phyloP scores from a whole-genome alignment of 23 red algal genomes.

The Gracilaria domingensis region DNA sequence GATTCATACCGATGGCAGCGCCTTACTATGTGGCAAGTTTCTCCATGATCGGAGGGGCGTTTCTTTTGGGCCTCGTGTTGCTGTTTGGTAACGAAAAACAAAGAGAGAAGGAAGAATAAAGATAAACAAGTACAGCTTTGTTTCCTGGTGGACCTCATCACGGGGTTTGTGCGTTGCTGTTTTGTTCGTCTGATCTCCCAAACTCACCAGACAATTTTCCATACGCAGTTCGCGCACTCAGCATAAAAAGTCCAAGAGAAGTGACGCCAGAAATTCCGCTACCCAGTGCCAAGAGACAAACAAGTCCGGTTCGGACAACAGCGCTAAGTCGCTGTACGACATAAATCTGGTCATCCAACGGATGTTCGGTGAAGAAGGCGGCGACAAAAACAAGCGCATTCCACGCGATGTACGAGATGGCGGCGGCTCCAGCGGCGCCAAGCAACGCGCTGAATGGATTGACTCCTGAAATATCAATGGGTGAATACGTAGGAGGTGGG shows the following conservation, averaged over 20 bases:
- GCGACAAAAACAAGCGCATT: slow-evolving; percentile 5
- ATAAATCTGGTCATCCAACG: slow-evolving; percentile 51
- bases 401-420: slow-evolving; percentile 64
- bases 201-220: slow-evolving; percentile 47
- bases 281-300: slow-evolving; percentile 61
- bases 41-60: slow-evolving; percentile 73
- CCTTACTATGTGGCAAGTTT: slow-evolving; percentile 92
- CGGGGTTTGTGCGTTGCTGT: not conserved
- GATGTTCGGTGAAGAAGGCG: slow-evolving; percentile 35
- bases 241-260: slow-evolving; percentile 46
- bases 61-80: slow-evolving; percentile 75
- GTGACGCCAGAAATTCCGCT: slow-evolving; percentile 73
- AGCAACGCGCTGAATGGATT: slow-evolving; percentile 64
- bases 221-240: slow-evolving; percentile 32
- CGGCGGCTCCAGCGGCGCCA: slow-evolving; percentile 56
- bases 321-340: slow-evolving; percentile 52
- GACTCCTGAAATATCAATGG: slow-evolving; percentile 57
- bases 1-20: slow-evolving; percentile 91
- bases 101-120: slow-evolving; percentile 29
- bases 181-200: not conserved
- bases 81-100: slow-evolving; percentile 53
- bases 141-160: not conserved
- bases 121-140: not conserved
- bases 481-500: not conserved
- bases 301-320: slow-evolving; percentile 50